Conservation (phyloP, 1,284 basidiomycete species). For the Singerocomus inundabilis region DNA sequence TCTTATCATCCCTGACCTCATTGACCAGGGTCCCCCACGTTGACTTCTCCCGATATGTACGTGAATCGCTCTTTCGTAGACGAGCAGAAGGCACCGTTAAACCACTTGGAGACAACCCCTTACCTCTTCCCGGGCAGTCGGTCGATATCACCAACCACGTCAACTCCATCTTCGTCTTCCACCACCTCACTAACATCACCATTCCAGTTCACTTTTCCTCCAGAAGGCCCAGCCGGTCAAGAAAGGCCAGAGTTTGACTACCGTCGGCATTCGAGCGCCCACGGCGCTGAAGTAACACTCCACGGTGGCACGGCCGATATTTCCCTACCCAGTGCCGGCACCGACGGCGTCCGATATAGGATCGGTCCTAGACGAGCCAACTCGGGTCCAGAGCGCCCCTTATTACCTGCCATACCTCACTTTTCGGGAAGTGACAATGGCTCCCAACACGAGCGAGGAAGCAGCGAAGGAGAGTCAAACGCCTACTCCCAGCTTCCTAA, state of each 20-base stretch:
- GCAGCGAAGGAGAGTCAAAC: conserved; percentile 53
- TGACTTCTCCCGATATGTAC: conserved; percentile 60
- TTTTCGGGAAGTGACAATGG: conserved; percentile 52
- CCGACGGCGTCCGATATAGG: conserved; percentile 61
- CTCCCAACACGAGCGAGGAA: conserved; percentile 52
- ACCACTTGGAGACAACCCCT: conserved; percentile 54
- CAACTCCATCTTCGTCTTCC: conserved; percentile 65
- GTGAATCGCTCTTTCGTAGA: conserved; percentile 52
- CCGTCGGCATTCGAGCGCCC: conserved; percentile 52
- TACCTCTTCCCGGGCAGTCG: conserved; percentile 69
- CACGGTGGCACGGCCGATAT: conserved; percentile 72
- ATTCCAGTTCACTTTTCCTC: conserved; percentile 62
- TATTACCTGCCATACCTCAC: conserved; percentile 49
- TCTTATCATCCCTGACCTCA: conserved; percentile 51
- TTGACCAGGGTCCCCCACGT: conserved; percentile 55
- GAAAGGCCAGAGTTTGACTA: conserved; percentile 65
- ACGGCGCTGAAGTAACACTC: conserved; percentile 58
- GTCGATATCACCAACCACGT: conserved; percentile 67
- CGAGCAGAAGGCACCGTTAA: conserved; percentile 60
- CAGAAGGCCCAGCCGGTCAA: conserved; percentile 48
- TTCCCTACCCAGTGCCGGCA: conserved; percentile 48
- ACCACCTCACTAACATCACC: conserved; percentile 61
- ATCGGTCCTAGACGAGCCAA: conserved; percentile 49
- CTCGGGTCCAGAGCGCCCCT: conserved; percentile 48
- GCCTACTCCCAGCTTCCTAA: conserved; percentile 42